Evolutionary conservation across 495 filamentous ascomycete genomes (phyloP), one percentile per base, ranked within the genome.

Genomic region (Geopyxis carbonaria): DNA sequence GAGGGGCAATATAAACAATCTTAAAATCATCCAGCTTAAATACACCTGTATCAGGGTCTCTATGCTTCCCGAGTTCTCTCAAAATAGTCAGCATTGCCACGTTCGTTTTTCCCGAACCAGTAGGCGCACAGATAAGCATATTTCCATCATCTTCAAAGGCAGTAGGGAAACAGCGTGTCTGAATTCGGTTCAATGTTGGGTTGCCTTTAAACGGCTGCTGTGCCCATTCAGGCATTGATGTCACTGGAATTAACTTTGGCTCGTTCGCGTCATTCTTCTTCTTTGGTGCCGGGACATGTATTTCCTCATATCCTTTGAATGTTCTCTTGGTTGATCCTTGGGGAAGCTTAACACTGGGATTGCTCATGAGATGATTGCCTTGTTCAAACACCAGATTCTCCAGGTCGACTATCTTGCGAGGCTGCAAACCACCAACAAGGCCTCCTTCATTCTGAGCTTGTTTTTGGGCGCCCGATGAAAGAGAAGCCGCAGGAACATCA

Each of bases 261-360:
- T 93, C 91, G 34, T 74, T 76, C 4, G 82, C 71, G 43, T 91
- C 83, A 38, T 64, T 70, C 40, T 77, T 83, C 35, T 75, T 71
- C 57, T 92, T 89, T 11, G 89, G 89, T 4, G 81, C 71, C 1
- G 91, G 89, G 11, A 99, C 84, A 53, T 94, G 89, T 42, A 94
- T 92, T 56, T 99, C 89, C 58, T 95, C 89, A 45, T 94, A 99
- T 20, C 91, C 89, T 59, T 95, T 95, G 62, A 93, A 93, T 0
- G 80, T 82, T 9, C 83, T 71, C 58, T 95, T 93, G 0, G 78
- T 93, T 1, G 91, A 92, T 18, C 91, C 89, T 51, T 93, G 80
- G 1, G 89, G 89, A n/a, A 95, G 69, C 45, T 79, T 82, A 33
- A 95, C 86, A 57, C 79, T 93, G 2, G 84, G 76, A 49, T 99